A percentile compares a stretch with the other conserved stretches of the same genome.
These are phyloP conservation scores for Fagopyrum homotropicum DNA, from an alignment of 148 eudicot species.

Conservation along the genomic window DNA sequence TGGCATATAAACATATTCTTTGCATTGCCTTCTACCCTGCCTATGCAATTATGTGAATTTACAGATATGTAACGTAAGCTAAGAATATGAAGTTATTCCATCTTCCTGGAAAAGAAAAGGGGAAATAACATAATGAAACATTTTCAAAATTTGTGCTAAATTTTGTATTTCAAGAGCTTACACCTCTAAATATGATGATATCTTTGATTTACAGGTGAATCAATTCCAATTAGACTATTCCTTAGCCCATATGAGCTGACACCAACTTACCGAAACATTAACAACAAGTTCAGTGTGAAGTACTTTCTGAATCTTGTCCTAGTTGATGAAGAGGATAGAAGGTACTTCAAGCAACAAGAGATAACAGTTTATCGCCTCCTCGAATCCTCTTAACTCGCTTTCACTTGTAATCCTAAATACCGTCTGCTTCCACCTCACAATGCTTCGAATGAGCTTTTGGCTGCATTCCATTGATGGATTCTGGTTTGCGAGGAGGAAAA, in stretches of 20 bases:
- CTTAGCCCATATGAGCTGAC: conserved; percentile 95
- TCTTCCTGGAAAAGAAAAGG: not conserved
- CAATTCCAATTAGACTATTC: conserved; percentile 86
- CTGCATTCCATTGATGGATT: not conserved
- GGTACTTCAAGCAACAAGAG: conserved; percentile 97
- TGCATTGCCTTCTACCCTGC: not conserved
- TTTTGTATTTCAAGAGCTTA: too few relatives aligned
- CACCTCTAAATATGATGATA: not conserved
- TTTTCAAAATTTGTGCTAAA: too few relatives aligned
- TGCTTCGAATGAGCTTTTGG: not conserved
- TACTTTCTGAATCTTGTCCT: conserved; percentile 88
- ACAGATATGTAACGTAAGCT: not conserved
- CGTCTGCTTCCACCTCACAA: not conserved
- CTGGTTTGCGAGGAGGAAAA: not conserved
- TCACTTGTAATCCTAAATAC: not conserved
- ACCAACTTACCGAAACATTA: conserved; percentile 87
- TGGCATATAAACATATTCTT: not conserved
- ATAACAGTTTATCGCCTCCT: conserved; percentile 76
- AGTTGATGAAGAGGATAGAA: conserved; percentile 96
- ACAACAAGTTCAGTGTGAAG: conserved; percentile 96
- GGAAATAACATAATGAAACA: too few relatives aligned
- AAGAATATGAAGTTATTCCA: not conserved
- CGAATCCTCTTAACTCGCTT: conserved; percentile 20
- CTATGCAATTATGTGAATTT: not conserved
- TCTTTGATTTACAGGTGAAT: conserved; percentile 56